Evolutionary conservation across 768 basidiomycete genomes (phyloP), one percentile per base, ranked within the genome.

Genomic region (Trametes cingulata): DNA sequence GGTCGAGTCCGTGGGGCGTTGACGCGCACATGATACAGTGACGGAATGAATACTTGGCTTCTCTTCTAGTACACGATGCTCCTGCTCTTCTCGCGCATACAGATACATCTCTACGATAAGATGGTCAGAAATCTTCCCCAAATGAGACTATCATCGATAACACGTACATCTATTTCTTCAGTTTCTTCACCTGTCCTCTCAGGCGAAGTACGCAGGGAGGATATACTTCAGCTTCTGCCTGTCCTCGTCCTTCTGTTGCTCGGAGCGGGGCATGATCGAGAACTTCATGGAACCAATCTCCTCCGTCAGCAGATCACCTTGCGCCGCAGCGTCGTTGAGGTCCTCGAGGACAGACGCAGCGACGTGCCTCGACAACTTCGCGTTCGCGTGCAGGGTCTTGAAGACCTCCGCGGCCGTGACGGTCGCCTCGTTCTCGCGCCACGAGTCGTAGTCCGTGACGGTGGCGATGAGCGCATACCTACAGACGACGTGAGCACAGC

Each of bases 381-480:
- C 93, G 71, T 99, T 99, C 22, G 82, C 81, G 50, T 86, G 80
- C 39, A 98, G 85, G 1, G 91, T 95, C 73, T 91, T 89, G 80
- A 95, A 81, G 27, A 98, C 93, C 67, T 97, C 92, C 3, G 90
- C 87, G 2, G 93, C 87, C 1, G 96, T 98, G 55, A 98, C 96
- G 5, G 88, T 81, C 12, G 84, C 89, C 25, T 86, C 82, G 35
- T 88, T 81, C 4, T 85, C 85, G 29, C 95, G 78, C 95, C 95
- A 99, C 1, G 94, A 88, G 74, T 98, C 96, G 73, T 96, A 98
- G 76, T 98, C 95, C 3, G 96, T 98, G 22, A 88, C 82, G 1
- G 90, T 92, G 17, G 90, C 93, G 62, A 98, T 87, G 56, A 98
- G 83, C 0, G 91, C 93, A 71, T 98, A 98, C 69, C 95, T 98